Evolutionary conservation across 225 moss, liverwort and hornwort genomes (phyloP).

Genomic region (Pleurozium schreberi): DNA sequence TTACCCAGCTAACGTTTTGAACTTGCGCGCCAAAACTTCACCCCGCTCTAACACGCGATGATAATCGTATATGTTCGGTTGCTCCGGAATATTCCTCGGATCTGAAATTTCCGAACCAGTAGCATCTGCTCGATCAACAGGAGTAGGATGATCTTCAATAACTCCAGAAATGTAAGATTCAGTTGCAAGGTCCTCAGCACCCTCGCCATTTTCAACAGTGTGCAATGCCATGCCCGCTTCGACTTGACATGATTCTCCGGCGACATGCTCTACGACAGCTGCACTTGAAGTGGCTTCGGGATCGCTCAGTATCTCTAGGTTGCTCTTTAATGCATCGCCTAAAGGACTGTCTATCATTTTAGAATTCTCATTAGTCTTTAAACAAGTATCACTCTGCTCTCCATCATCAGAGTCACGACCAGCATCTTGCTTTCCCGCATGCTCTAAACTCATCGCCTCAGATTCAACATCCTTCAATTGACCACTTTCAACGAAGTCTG

Average conservation of each 20-base stretch:
- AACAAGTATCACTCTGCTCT: neutral
- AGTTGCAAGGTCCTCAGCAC: neutral
- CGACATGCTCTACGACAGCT: neutral
- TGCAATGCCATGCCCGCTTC: neutral
- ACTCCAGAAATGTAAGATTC: neutral
- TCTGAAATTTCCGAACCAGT: constrained; percentile 1
- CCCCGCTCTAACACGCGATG: constrained; percentile 28
- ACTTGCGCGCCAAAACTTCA: constrained; percentile 27
- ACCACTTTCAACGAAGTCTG: constrained; percentile 2
- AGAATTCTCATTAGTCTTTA: neutral
- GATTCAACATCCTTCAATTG: neutral
- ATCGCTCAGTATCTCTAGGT: neutral
- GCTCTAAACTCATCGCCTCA: neutral
- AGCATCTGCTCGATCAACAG: constrained; percentile 11
- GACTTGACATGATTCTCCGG: neutral
- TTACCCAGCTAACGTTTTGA: constrained; percentile 39
- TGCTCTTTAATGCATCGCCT: neutral
- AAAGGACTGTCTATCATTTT: neutral
- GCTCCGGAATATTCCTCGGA: neutral
- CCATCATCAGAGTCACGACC: neutral
- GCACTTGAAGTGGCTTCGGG: neutral
- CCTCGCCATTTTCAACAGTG: constrained; percentile 6
- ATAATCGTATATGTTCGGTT: constrained; percentile 2
- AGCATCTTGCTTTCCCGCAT: neutral
- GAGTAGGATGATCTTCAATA: neutral